A percentile compares a stretch with the other conserved stretches of the same genome.
Conservation (phyloP, 192 early-diverging fungal species). For the Backusella tuberculispora region DNA sequence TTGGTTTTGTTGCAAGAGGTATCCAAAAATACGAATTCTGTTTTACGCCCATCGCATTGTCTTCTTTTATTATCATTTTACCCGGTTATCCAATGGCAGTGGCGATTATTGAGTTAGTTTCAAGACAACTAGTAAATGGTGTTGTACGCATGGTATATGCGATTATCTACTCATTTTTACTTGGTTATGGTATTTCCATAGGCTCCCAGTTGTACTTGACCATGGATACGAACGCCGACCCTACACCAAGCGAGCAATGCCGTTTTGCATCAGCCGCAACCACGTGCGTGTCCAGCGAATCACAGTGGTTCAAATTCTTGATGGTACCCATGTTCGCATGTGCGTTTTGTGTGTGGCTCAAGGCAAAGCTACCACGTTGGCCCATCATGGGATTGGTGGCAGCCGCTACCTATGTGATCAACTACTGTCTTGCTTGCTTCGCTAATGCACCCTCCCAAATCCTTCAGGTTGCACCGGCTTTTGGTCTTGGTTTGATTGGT, state of each 20-base stretch:
- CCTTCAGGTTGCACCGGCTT: constrained; percentile 68
- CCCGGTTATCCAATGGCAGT: constrained; percentile 85
- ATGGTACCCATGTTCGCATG: constrained; percentile 54
- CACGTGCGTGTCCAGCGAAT: not conserved
- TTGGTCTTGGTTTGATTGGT: constrained; percentile 77
- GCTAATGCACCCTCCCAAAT: constrained; percentile 56
- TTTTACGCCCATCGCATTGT: constrained; percentile 64
- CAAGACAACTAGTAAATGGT: constrained; percentile 87
- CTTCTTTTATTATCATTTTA: constrained; percentile 64
- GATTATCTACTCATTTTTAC: constrained; percentile 75
- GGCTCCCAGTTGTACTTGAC: constrained; percentile 25
- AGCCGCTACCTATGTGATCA: constrained; percentile 68
- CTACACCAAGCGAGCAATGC: not conserved
- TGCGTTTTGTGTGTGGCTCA: constrained; percentile 48
- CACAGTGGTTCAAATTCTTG: constrained; percentile 48
- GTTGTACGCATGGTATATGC: constrained; percentile 83
- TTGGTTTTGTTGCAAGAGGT: constrained; percentile 1
- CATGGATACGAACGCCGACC: constrained; percentile 5
- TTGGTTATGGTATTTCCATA: constrained; percentile 76
- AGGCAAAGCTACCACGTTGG: constrained; percentile 64
- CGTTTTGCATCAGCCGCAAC: not conserved
- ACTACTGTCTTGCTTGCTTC: constrained; percentile 55
- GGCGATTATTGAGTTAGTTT: constrained; percentile 86
- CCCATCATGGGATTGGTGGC: constrained; percentile 69
- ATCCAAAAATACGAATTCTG: constrained; percentile 55